A percentile compares a stretch with the other conserved stretches of the same genome.
These are phyloP conservation scores for Leccinum griseonigrum DNA, from an alignment of 1,284 basidiomycete species.

Conservation along the genomic window DNA sequence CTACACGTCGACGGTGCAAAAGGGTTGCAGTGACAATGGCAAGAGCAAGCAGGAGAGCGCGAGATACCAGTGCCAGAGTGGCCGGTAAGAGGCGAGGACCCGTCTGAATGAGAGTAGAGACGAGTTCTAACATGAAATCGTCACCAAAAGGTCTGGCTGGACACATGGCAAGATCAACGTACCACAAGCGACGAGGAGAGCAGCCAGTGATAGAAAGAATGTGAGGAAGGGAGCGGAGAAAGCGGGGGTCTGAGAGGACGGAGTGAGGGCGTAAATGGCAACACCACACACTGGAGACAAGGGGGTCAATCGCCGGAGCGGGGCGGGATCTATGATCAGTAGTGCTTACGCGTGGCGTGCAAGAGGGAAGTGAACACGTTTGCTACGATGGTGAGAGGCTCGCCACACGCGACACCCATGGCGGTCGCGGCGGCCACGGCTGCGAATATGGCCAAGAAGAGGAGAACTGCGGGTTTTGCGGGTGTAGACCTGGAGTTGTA, in stretches of 20 bases:
- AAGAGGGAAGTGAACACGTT: slow-evolving; percentile 21
- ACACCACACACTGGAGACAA: slow-evolving; percentile 22
- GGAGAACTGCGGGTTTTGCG: slow-evolving; percentile 7
- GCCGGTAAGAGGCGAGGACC: slow-evolving; percentile 26
- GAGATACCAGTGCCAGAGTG: slow-evolving; percentile 25
- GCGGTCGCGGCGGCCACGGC: slow-evolving; percentile 23
- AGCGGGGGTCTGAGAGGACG: slow-evolving; percentile 4
- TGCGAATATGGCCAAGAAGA: slow-evolving; percentile 25
- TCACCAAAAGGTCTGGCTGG: not conserved
- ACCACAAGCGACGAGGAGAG: slow-evolving; percentile 29
- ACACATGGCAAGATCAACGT: slow-evolving; percentile 5
- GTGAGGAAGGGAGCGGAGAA: slow-evolving; percentile 14
- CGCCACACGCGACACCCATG: slow-evolving; percentile 14
- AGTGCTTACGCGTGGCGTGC: slow-evolving; percentile 20
- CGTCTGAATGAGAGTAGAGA: slow-evolving; percentile 24
- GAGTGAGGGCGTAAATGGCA: slow-evolving; percentile 23
- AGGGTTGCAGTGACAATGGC: slow-evolving; percentile 8
- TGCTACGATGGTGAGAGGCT: slow-evolving; percentile 16
- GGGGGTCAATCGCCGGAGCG: not conserved
- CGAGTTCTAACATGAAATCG: slow-evolving; percentile 16
- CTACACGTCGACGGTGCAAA: slow-evolving; percentile 6
- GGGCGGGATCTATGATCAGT: not conserved
- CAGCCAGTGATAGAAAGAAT: slow-evolving; percentile 18
- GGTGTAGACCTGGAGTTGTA: slow-evolving; percentile 15
- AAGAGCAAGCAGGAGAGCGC: slow-evolving; percentile 19